These are phyloP conservation scores for Cytospora leucostoma DNA, from an alignment of 2,329 filamentous ascomycete genomes.

Conservation along the genomic window DNA sequence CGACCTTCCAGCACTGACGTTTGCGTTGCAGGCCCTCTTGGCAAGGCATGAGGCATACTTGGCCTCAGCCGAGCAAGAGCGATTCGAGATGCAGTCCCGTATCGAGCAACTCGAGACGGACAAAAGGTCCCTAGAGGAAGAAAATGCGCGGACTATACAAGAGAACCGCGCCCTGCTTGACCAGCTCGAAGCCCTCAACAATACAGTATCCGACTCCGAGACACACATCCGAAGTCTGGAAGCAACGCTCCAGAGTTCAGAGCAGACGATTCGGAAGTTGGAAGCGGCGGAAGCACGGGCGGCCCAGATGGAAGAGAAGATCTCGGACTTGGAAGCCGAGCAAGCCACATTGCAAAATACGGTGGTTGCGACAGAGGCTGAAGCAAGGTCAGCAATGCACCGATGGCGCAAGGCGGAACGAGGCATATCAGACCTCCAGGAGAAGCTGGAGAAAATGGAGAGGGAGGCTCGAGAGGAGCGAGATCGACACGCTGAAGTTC, in stretches of 20 bases:
- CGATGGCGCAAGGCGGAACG: constrained; percentile 86
- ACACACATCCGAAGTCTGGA: constrained; percentile 76
- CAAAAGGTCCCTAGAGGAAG: constrained; percentile 72
- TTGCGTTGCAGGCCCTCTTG: constrained; percentile 79
- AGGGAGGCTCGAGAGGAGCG: constrained; percentile 77
- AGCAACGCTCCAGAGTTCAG: constrained; percentile 73
- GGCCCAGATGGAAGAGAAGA: constrained; percentile 76
- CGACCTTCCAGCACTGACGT: constrained; percentile 65
- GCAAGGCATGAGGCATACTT: constrained; percentile 93
- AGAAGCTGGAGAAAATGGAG: constrained; percentile 88
- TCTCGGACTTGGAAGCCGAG: constrained; percentile 78
- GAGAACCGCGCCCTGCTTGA: constrained; percentile 82
- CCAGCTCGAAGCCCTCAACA: constrained; percentile 83
- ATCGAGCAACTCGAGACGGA: constrained; percentile 75
- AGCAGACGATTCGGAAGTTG: constrained; percentile 74
- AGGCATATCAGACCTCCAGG: constrained; percentile 75
- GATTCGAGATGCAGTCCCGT: constrained; percentile 67
- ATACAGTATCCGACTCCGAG: constrained; percentile 77
- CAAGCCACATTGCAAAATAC: constrained; percentile 71
- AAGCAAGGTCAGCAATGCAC: constrained; percentile 76
- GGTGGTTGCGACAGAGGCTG: constrained; percentile 67
- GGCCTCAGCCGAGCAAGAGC: constrained; percentile 85
- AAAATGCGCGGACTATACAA: constrained; percentile 76
- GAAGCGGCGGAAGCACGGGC: constrained; percentile 74
- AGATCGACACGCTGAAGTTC: constrained; percentile 77